Percentiles rank a stretch among this genome's conserved stretches.
Conservation (phyloP, 352 stramenopile species). For the Pythium insidiosum region DNA sequence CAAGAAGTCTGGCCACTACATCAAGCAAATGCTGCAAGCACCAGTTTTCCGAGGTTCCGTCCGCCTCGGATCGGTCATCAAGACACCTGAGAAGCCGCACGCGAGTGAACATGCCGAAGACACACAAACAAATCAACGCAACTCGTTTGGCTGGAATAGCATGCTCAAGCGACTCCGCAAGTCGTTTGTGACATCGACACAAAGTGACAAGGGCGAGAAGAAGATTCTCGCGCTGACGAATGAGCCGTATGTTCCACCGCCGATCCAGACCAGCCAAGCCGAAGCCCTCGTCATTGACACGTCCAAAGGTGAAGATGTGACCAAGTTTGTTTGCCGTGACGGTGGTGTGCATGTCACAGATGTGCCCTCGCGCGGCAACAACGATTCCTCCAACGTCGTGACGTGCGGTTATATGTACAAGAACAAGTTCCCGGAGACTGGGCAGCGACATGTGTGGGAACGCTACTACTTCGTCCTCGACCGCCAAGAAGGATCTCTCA, state of each 20-base stretch:
- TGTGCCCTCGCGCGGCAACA: slow-evolving; percentile 19
- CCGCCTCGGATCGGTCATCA: slow-evolving; percentile 70
- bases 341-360: slow-evolving; percentile 57
- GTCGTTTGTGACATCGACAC: slow-evolving; percentile 52
- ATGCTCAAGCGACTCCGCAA: slow-evolving; percentile 78
- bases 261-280: slow-evolving; percentile 35
- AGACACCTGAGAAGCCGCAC: slow-evolving; percentile 39
- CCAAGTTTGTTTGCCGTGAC: slow-evolving; percentile 70
- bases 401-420: slow-evolving; percentile 88
- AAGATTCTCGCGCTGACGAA: slow-evolving; percentile 68
- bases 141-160: slow-evolving; percentile 72
- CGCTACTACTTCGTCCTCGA: slow-evolving; percentile 84
- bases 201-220: slow-evolving; percentile 52
- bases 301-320: slow-evolving; percentile 76
- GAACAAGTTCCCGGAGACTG: slow-evolving; percentile 77
- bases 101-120: slow-evolving; percentile 13
- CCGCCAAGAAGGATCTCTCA: slow-evolving; percentile 57
- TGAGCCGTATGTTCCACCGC: slow-evolving; percentile 47
- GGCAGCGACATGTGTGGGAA: slow-evolving; percentile 77
- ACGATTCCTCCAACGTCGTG: slow-evolving; percentile 44
- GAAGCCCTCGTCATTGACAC: slow-evolving; percentile 76
- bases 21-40: slow-evolving; percentile 81
- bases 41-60: slow-evolving; percentile 78
- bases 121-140: slow-evolving; percentile 19
- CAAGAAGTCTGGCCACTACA: slow-evolving; percentile 70